These are phyloP conservation scores for Tranzscheliella williamsii DNA, from an alignment of 1,284 basidiomycete genomes.

Conservation along the genomic window DNA sequence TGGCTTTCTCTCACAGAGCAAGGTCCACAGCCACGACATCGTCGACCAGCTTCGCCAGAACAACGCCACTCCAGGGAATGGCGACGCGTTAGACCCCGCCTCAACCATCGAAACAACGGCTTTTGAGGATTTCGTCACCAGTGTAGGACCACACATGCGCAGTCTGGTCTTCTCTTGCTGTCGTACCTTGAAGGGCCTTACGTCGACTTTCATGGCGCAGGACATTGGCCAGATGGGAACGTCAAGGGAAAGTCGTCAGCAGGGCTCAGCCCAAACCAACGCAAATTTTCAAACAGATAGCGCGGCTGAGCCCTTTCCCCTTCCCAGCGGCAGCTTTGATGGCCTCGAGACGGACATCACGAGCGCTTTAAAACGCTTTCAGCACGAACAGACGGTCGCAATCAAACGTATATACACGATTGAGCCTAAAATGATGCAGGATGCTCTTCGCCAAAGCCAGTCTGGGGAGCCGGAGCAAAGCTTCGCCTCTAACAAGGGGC, in stretches of 20 bases:
- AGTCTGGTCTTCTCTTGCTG: conserved; percentile 49
- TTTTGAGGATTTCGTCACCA: conserved; percentile 46
- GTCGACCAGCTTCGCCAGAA: not conserved
- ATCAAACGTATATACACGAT: conserved; percentile 55
- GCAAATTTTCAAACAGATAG: not conserved
- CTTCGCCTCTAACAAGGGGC: too few species aligned
- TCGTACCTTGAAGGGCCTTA: conserved; percentile 36
- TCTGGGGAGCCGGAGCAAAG: not conserved
- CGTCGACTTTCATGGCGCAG: conserved; percentile 34
- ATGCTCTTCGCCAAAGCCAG: not conserved
- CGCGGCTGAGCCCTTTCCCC: not conserved
- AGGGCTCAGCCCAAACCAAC: conserved; percentile 1
- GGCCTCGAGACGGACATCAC: conserved; percentile 34
- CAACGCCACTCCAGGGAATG: not conserved
- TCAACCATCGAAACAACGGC: conserved; percentile 7
- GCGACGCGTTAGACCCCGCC: not conserved
- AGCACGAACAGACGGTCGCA: conserved; percentile 51
- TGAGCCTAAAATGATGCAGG: conserved; percentile 31
- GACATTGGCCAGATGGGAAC: conserved; percentile 1
- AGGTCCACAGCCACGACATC: not conserved
- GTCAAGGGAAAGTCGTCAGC: too few species aligned
- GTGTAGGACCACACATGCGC: conserved; percentile 56
- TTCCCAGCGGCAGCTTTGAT: conserved; percentile 36
- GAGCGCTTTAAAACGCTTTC: conserved; percentile 41
- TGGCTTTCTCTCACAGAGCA: not conserved